phyloP scores from a whole-genome alignment of 2,329 filamentous ascomycete species.

The Aspergillus sergii region DNA sequence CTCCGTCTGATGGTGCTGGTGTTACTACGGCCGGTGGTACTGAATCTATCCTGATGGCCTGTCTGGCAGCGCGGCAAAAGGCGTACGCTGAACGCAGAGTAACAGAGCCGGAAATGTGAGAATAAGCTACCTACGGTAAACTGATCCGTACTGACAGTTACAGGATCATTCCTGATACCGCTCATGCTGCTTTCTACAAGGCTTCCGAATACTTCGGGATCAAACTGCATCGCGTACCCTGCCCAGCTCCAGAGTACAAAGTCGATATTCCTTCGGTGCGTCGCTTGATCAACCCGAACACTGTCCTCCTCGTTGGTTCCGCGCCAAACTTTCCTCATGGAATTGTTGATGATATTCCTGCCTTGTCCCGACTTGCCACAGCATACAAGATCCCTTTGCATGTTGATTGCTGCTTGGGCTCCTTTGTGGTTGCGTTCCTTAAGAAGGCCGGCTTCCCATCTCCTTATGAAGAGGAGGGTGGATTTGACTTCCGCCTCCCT shows the following conservation, averaged over 20 bases:
- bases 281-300: conserved; percentile 91
- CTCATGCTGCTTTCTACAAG: conserved; percentile 95
- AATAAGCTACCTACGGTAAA: conserved; percentile 12
- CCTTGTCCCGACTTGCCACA: conserved; percentile 78
- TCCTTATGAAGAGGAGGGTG: conserved; percentile 65
- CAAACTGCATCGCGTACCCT: conserved; percentile 85
- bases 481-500: conserved; percentile 90
- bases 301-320: conserved; percentile 86
- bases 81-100: conserved; percentile 82
- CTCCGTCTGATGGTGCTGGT: conserved; percentile 79
- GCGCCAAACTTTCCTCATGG: conserved; percentile 98
- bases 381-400: conserved; percentile 83
- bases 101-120: conserved; percentile 91
- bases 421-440: conserved; percentile 90
- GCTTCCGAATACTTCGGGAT: conserved; percentile 96
- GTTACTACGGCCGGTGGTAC: conserved; percentile 92
- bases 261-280: conserved; percentile 77
- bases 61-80: conserved; percentile 85
- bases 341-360: conserved; percentile 91
- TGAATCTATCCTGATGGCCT: conserved; percentile 96
- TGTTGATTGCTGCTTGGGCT: conserved; percentile 96
- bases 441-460: conserved; percentile 81
- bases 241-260: conserved; percentile 82
- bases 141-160: conserved; percentile 20
- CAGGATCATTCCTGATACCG: conserved; percentile 91